Evolutionary conservation across 83 land plant genomes (phyloP).

Genomic region (Diphasiastrum complanatum): DNA sequence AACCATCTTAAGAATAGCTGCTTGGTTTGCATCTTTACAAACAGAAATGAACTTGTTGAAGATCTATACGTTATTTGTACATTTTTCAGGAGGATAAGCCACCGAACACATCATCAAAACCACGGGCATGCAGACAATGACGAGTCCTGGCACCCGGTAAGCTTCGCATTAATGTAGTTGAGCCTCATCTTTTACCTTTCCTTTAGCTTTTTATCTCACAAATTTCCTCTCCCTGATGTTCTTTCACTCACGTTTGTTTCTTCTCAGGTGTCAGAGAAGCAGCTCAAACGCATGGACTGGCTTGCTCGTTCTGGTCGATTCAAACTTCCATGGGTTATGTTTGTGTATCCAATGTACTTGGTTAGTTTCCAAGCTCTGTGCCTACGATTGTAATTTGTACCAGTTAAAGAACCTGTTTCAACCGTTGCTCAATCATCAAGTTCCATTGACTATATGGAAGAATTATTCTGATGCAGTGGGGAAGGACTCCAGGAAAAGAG

Average conservation of each 20-base stretch:
- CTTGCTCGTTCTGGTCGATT: constrained; percentile 10
- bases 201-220: too few species aligned
- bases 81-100: constrained; percentile 30
- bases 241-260: neutral
- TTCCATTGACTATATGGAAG: neutral
- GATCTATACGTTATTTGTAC: neutral
- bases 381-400: neutral
- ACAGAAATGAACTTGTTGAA: too few species aligned
- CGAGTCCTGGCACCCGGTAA: constrained; percentile 23
- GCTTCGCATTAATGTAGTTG: neutral
- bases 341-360: constrained; percentile 27
- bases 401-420: neutral
- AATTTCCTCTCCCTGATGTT: neutral
- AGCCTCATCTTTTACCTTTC: too few species aligned
- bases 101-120: constrained; percentile 25
- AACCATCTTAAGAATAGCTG: neutral
- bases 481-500: constrained; percentile 27
- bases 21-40: neutral
- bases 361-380: constrained; percentile 9
- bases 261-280: constrained; percentile 19
- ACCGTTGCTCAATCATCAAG: neutral
- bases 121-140: constrained; percentile 26
- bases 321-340: constrained; percentile 16
- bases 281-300: constrained; percentile 10
- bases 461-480: constrained; percentile 18